These are phyloP conservation scores for Syzygium syzygioides DNA, from an alignment of 441 rosid species.

Conservation along the genomic window DNA sequence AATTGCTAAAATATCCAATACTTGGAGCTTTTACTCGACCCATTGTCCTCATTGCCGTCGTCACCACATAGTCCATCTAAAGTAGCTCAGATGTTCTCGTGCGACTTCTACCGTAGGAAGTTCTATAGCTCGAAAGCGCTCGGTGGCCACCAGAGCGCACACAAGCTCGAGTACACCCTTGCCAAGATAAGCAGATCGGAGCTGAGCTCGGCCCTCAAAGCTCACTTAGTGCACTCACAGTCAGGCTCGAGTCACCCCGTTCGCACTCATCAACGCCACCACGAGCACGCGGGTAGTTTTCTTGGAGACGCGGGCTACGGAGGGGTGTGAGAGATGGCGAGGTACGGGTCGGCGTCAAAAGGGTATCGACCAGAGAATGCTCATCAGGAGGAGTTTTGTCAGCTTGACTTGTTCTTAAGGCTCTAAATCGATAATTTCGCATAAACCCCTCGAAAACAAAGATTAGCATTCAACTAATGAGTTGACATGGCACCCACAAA, in stretches of 20 bases:
- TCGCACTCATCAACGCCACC: not conserved
- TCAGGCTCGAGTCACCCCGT: not conserved
- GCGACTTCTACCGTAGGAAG: conserved; percentile 24
- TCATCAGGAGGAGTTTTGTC: not conserved
- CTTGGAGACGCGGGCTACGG: not conserved
- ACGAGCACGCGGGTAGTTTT: not conserved
- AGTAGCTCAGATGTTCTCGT: conserved; percentile 26
- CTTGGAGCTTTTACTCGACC: conserved; percentile 65
- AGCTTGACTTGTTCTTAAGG: not conserved
- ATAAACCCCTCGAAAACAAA: not conserved
- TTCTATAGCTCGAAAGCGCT: conserved; percentile 25
- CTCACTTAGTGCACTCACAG: not conserved
- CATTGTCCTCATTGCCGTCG: conserved; percentile 50
- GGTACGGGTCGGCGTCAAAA: not conserved
- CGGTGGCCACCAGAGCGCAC: conserved; percentile 31
- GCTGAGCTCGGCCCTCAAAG: not conserved
- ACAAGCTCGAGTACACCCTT: conserved; percentile 3
- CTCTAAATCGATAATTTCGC: not conserved
- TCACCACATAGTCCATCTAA: conserved; percentile 40
- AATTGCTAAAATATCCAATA: no score
- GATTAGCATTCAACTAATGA: not conserved
- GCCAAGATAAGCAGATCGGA: not conserved
- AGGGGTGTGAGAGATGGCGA: not conserved
- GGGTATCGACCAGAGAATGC: not conserved
- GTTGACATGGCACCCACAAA: not conserved